Base-by-base conservation (phyloP, 257 asterid species). In the Nicotiana otophora region DNA sequence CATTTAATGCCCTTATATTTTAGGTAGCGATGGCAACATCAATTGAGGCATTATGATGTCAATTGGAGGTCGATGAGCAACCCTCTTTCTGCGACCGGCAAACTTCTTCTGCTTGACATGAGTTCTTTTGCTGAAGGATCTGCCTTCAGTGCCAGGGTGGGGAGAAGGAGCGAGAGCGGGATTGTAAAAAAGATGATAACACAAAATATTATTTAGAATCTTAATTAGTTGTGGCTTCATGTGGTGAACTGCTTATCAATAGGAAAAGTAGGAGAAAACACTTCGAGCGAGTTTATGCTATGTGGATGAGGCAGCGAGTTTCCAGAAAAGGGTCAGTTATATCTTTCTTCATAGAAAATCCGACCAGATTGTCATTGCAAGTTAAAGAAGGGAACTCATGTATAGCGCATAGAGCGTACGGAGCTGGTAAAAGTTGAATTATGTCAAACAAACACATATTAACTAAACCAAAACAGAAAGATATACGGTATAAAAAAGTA, bases 91-190 rank as follows among this genome's bases (percentile, higher is more conserved):
- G 54, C 0, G 7, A 12, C 89, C 89, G 1, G 90, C 92, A 68
- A 87, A 92, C 84, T 89, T 90, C 76, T 81, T 88, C 78, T 84
- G 60, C 69, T 82, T 67, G 39, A 90, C 36, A 23, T 23, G 26
- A 23, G 95, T 16, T 28, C 31, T 81, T 3, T 15, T 5, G 23
- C 36, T 42, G n/a, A 72, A 72, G 9, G 66, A 46, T 15, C 51
- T 54, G 87, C 94, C 89, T 5, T 90, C 89, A 77, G 86, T 86
- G 1, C 84, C 82, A 0, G 78, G 17, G 8, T 86, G 57, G 0
- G 85, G 84, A 33, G 85, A 20, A 87, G 86, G 82, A 2, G 85
- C 48, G 61, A 79, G 77, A 62, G 19, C 48, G 17, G 81, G n/a
- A 0, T 67, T 10, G 57, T 34, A 23, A 84, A 5, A 70, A 46